phyloP scores from a whole-genome alignment of 1,139 yeast genomes.

The Protomyces gravidus region DNA sequence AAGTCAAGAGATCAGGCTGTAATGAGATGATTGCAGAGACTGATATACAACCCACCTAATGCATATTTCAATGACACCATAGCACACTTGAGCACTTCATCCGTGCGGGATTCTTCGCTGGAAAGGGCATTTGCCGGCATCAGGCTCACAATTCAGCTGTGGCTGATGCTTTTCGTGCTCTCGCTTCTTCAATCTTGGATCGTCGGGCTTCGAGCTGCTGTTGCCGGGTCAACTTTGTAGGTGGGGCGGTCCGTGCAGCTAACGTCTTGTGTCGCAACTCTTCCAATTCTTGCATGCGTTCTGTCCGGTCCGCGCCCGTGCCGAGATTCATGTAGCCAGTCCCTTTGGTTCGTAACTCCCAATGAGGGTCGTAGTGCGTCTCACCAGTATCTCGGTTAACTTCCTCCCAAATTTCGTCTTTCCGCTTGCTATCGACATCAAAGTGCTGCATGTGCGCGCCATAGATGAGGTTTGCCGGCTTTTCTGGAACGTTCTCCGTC shows the following conservation, averaged over 20 bases:
- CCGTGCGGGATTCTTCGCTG: too few species aligned
- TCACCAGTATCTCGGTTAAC: conserved; percentile 8
- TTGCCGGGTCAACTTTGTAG: not conserved
- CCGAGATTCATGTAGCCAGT: conserved; percentile 25
- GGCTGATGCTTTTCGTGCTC: not conserved
- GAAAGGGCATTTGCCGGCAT: too few species aligned
- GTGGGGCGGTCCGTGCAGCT: not conserved
- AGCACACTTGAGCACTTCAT: too few species aligned
- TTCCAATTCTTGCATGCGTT: conserved; percentile 11
- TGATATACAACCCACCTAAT: too few species aligned
- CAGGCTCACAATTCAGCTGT: too few species aligned
- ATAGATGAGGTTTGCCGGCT: conserved; percentile 4
- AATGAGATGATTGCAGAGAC: too few species aligned
- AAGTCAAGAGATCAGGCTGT: too few species aligned
- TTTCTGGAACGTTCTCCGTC: not conserved
- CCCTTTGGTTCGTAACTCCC: conserved; percentile 17
- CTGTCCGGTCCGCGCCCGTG: conserved; percentile 5
- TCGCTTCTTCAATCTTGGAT: not conserved
- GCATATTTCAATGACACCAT: too few species aligned
- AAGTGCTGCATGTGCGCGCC: conserved; percentile 19
- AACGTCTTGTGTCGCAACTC: conserved; percentile 2
- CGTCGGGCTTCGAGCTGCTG: not conserved
- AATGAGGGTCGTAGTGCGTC: conserved; percentile 18
- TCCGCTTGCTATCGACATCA: conserved; percentile 12
- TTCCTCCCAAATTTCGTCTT: conserved; percentile 23